These are phyloP conservation scores for Phragmites australis DNA, from an alignment of 176 grass and related monocot genomes.

Conservation along the genomic window DNA sequence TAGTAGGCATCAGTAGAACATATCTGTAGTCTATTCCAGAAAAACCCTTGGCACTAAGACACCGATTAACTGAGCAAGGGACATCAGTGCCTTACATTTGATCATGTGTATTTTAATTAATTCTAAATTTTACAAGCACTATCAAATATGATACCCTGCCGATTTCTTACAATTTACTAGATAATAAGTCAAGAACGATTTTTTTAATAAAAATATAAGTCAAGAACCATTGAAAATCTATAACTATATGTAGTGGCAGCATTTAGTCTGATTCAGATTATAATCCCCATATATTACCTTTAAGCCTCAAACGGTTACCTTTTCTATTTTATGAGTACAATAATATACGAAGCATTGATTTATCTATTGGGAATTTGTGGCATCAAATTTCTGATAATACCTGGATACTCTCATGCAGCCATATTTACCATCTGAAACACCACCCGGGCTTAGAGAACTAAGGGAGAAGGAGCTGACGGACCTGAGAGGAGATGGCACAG, in stretches of 20 bases:
- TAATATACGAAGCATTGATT: neutral
- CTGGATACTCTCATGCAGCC: conserved; percentile 63
- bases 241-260: neutral
- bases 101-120: neutral
- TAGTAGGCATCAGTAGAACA: conserved; percentile 11
- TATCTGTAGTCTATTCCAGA: conserved; percentile 26
- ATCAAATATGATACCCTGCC: neutral
- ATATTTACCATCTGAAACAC: conserved; percentile 87
- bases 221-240: conserved; percentile 1
- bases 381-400: conserved; percentile 36
- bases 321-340: neutral
- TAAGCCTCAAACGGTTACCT: neutral
- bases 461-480: conserved; percentile 82
- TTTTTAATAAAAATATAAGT: too few species aligned
- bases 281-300: neutral
- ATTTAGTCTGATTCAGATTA: conserved; percentile 5
- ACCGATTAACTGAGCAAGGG: neutral
- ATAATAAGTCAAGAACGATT: neutral
- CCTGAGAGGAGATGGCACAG: conserved; percentile 76
- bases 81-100: neutral
- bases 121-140: neutral
- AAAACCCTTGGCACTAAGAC: neutral
- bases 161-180: neutral
- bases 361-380: neutral
- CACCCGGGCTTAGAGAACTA: conserved; percentile 66